These are phyloP conservation scores for Dillenia suffruticosa DNA, from an alignment of 164 flowering plant genomes.

Conservation along the genomic window DNA sequence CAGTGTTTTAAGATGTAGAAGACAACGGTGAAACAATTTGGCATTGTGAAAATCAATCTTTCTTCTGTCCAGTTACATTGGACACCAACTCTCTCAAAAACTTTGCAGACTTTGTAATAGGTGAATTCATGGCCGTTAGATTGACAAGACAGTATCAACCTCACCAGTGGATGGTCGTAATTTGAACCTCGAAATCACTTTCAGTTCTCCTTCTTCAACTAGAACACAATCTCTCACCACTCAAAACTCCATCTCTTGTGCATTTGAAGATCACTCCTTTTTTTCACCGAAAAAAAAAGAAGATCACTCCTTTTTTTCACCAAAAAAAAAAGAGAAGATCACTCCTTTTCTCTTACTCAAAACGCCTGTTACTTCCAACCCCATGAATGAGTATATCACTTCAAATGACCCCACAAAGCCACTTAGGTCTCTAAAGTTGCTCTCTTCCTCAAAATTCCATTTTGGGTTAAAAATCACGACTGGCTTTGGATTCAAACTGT, in stretches of 20 bases:
- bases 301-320: no score
- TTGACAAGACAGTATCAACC: constrained; percentile 80
- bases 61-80: constrained; percentile 62
- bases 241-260: constrained; percentile 56
- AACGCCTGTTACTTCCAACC: constrained; percentile 72
- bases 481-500: constrained; percentile 54
- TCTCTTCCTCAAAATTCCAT: constrained; percentile 75
- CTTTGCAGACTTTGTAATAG: constrained; percentile 76
- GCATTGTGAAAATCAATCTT: constrained; percentile 1
- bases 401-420: constrained; percentile 70
- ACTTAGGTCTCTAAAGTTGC: constrained; percentile 39
- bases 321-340: no score
- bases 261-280: constrained; percentile 66
- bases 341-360: constrained; percentile 68
- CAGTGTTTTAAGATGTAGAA: no score
- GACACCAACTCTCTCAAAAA: constrained; percentile 69
- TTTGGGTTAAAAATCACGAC: constrained; percentile 72
- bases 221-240: constrained; percentile 59
- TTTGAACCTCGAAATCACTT: constrained; percentile 59
- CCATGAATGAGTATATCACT: constrained; percentile 80
- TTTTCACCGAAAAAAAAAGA: no score
- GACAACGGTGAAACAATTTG: no score
- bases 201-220: constrained; percentile 70
- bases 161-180: constrained; percentile 61
- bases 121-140: constrained; percentile 78